phyloP scores from a whole-genome alignment of 257 asterid species.

The Avicennia marina region DNA sequence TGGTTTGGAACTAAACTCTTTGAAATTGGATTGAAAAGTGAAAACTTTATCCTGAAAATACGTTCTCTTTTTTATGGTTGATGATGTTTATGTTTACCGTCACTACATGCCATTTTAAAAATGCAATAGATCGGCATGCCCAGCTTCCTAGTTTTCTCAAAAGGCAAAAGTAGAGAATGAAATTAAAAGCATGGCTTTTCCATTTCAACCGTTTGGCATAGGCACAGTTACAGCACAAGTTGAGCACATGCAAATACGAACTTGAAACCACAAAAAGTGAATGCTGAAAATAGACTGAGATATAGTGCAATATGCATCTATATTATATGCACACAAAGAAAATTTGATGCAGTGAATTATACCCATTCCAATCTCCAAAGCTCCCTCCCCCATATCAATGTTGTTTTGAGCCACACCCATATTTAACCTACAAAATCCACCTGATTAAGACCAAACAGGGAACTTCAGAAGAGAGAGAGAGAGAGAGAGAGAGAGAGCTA shows the following conservation, averaged over 20 bases:
- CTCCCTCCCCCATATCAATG: constrained; percentile 66
- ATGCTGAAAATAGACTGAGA: not conserved
- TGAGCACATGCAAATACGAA: not conserved
- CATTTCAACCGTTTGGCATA: too few species aligned
- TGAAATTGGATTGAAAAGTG: too few species aligned
- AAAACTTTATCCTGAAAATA: too few species aligned
- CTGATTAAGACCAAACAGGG: constrained; percentile 5
- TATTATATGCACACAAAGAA: not conserved
- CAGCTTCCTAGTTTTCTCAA: not conserved
- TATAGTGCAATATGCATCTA: not conserved
- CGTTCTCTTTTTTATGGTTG: too few species aligned
- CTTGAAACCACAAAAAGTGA: not conserved
- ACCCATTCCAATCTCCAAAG: constrained; percentile 88
- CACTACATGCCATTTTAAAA: too few species aligned
- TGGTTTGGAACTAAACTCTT: too few species aligned
- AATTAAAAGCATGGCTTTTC: too few species aligned
- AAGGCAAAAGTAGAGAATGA: not conserved
- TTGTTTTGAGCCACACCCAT: constrained; percentile 55
- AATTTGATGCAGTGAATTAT: constrained; percentile 9
- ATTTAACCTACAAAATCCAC: constrained; percentile 29
- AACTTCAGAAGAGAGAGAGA: not conserved
- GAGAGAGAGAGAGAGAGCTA: too few species aligned
- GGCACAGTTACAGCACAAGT: too few species aligned
- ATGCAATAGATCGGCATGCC: not conserved
- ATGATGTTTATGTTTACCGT: too few species aligned